Conservation (phyloP, 129 eudicot genomes). For the Escallonia herrerae region DNA sequence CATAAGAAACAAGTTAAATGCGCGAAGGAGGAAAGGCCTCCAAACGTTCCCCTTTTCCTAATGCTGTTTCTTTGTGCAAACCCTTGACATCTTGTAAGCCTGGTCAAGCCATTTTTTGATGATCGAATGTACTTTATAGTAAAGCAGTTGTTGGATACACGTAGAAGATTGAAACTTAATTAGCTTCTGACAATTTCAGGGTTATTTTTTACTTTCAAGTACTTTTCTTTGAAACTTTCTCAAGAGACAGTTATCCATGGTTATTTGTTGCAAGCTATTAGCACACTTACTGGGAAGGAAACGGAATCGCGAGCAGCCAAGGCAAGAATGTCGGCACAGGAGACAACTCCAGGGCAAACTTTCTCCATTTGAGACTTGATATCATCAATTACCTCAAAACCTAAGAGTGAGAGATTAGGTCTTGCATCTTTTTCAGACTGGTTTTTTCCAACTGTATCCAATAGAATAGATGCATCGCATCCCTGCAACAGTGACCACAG, state of each 20-base stretch:
- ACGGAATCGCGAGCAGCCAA: conserved; percentile 46
- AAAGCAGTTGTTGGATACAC: too few species aligned
- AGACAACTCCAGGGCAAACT: conserved; percentile 44
- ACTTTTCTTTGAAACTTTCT: too few species aligned
- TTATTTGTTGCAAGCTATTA: neutral
- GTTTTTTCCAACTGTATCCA: conserved; percentile 31
- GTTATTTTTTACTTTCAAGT: too few species aligned
- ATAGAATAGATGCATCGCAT: conserved; percentile 52
- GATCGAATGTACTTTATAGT: too few species aligned
- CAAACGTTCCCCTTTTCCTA: too few species aligned
- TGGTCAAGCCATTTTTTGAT: too few species aligned
- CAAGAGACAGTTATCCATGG: neutral
- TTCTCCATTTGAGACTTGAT: conserved; percentile 41
- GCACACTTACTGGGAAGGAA: conserved; percentile 33
- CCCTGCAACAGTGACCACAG: conserved; percentile 21
- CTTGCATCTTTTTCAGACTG: conserved; percentile 31
- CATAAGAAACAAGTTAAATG: too few species aligned
- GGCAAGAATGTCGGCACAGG: conserved; percentile 46
- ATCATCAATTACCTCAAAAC: conserved; percentile 40
- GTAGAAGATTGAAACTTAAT: too few species aligned
- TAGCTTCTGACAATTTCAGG: too few species aligned
- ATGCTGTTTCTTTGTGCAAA: too few species aligned
- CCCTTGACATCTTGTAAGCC: too few species aligned
- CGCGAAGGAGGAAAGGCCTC: too few species aligned
- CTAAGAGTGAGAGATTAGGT: conserved; percentile 43